phyloP scores from a whole-genome alignment of 139 green algal genomes.

The Marvania coccoides region DNA sequence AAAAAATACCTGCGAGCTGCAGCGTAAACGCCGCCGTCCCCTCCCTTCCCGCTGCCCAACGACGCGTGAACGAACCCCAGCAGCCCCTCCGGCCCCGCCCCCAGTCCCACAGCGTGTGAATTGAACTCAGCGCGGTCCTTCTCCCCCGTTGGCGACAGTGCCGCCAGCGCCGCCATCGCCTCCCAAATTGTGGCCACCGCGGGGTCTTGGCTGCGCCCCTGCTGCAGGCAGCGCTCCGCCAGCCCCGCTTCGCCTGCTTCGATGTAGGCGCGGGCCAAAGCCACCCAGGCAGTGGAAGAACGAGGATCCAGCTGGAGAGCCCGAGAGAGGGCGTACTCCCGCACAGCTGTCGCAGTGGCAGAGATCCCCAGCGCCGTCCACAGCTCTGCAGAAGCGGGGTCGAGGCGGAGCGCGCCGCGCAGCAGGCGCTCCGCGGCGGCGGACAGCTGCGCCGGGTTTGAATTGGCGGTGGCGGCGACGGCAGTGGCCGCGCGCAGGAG shows the following conservation, averaged over 20 bases:
- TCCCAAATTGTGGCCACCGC: slow-evolving; percentile 57
- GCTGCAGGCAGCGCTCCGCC: slow-evolving; percentile 47
- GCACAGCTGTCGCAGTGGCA: neutral
- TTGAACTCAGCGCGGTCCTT: slow-evolving; percentile 27
- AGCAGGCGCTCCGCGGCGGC: slow-evolving; percentile 7
- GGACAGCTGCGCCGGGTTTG: neutral
- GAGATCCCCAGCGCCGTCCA: slow-evolving; percentile 44
- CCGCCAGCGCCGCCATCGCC: slow-evolving; percentile 55
- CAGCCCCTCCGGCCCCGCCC: slow-evolving; percentile 20
- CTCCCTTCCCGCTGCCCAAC: neutral
- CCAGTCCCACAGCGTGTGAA: slow-evolving; percentile 49
- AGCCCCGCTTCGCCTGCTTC: slow-evolving; percentile 7
- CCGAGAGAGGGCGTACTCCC: slow-evolving; percentile 56
- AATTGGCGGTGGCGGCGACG: neutral
- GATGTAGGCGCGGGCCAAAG: slow-evolving; percentile 59
- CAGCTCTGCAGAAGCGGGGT: slow-evolving; percentile 36
- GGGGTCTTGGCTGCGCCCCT: slow-evolving; percentile 46
- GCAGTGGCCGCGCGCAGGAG: slow-evolving; percentile 24
- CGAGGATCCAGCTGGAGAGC: slow-evolving; percentile 65
- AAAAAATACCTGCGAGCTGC: slow-evolving; percentile 3
- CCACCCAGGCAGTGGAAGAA: slow-evolving; percentile 49
- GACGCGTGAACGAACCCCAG: slow-evolving; percentile 32
- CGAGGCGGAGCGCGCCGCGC: slow-evolving; percentile 40
- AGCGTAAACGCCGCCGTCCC: neutral
- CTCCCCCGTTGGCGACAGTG: slow-evolving; percentile 8